Percentiles rank a stretch among this genome's conserved stretches.
These are phyloP conservation scores for Aspergillus ibericus DNA, from an alignment of 2,329 filamentous ascomycete genomes.

Conservation along the genomic window DNA sequence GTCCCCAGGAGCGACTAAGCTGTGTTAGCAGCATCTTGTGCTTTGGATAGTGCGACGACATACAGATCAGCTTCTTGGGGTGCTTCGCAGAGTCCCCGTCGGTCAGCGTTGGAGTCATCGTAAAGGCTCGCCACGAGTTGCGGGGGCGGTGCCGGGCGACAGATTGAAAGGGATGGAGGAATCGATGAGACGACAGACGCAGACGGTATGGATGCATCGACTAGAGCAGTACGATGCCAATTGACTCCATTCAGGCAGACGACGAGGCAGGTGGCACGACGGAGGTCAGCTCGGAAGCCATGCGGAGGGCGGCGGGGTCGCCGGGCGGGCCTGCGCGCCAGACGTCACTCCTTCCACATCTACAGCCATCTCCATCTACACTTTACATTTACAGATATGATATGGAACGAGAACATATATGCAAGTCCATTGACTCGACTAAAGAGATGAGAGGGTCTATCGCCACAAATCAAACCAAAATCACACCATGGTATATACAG, in stretches of 20 bases:
- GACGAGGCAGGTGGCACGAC: background rate
- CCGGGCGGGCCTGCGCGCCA: constrained; percentile 5
- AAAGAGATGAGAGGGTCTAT: constrained; percentile 18
- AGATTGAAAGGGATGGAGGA: background rate
- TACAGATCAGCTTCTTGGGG: constrained; percentile 46
- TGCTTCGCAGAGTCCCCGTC: constrained; percentile 21
- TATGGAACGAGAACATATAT: background rate
- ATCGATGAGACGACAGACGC: background rate
- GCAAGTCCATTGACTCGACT: background rate
- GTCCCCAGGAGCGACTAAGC: constrained; percentile 45
- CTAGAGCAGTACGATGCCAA: background rate
- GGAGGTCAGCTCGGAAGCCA: background rate
- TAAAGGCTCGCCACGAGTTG: background rate
- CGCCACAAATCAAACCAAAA: background rate
- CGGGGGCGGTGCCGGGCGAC: background rate
- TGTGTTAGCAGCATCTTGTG: background rate
- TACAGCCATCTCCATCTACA: background rate
- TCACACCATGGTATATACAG: constrained; percentile 9
- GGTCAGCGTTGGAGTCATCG: background rate
- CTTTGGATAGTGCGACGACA: constrained; percentile 1
- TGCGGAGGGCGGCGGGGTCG: background rate
- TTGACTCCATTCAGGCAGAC: background rate
- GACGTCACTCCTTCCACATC: background rate
- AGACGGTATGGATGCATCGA: background rate
- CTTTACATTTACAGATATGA: background rate